Evolutionary conservation across 1,284 basidiomycete genomes (phyloP).

Genomic region (Sanghuangporus weigelae): DNA sequence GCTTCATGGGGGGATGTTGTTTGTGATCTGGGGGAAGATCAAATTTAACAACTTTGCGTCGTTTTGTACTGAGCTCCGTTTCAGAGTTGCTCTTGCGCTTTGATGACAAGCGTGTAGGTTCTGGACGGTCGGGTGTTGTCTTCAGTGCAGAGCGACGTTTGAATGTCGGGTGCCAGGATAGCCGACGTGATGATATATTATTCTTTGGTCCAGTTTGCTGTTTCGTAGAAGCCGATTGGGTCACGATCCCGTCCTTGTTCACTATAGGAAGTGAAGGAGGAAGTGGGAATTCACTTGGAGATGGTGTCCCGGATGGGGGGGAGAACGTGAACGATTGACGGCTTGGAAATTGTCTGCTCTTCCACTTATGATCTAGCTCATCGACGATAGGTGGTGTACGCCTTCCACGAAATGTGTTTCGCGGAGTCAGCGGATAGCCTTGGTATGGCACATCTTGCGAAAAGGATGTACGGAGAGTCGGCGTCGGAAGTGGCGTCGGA

Average conservation of each 20-base stretch:
- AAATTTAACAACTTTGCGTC: not conserved
- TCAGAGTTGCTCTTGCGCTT: not conserved
- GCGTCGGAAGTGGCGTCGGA: not conserved
- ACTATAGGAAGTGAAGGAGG: not conserved
- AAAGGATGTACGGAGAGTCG: not conserved
- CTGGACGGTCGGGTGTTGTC: not conserved
- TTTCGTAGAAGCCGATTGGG: not conserved
- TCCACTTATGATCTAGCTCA: not conserved
- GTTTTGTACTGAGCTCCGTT: not conserved
- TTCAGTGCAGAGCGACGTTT: not conserved
- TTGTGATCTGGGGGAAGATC: not conserved
- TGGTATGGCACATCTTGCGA: not conserved
- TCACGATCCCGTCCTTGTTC: not conserved
- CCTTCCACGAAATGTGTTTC: not conserved
- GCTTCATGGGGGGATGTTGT: not conserved
- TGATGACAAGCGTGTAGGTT: not conserved
- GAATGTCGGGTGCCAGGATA: not conserved
- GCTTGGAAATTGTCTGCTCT: not conserved
- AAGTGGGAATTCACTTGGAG: not conserved
- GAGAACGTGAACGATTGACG: not conserved
- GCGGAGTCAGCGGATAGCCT: not conserved
- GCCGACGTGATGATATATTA: not conserved
- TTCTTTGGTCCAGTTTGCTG: not conserved
- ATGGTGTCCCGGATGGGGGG: not conserved
- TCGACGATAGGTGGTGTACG: not conserved